Evolutionary conservation across 257 asterid species (phyloP), one percentile per base, ranked within the genome.

Genomic region (Craterostigma plantagineum): DNA sequence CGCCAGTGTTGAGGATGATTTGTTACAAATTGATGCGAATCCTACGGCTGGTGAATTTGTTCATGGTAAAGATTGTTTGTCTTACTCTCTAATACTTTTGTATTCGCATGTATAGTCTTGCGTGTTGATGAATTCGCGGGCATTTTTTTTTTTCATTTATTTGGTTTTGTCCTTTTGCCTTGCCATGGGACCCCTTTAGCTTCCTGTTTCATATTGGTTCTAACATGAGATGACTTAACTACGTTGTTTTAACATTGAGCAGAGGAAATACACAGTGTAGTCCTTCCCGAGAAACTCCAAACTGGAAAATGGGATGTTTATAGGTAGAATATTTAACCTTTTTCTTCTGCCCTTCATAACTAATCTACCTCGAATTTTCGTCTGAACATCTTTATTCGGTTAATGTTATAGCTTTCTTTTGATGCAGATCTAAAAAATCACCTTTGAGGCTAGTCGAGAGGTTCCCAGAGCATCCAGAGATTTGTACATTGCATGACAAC

Each of bases 271-370:
- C 82, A 72, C 59, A 76, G 98, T 37, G 86, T 65, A 44, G 86
- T 74, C 53, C 93, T 87, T 57, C 98, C 98, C 3, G 98, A 87
- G 73, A 87, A 77, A 69, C 53, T 87, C 68, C 77, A 77, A 42
- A 70, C 86, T 1, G 98, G 95, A 45, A 82, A 87, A 65, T 87
- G 98, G 98, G 69, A 82, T 61, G 98, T 87, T 9, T 77, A 87
- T 70, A 87, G 98, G 98, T 87, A 43, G 50, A 18, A 49, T n/a
- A n/a, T 48, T 14, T 4, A 10, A 10, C 13, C 7, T 43, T 16
- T 43, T 15, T 15, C 14, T 43, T 27, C 3, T 43, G 45, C 36
- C 52, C 33, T 43, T 4, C 13, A 11, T 27, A 33, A 38, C 43
- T 40, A 42, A 35, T 40, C 49, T 44, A 54, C 48, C 50, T 46